Evolutionary conservation across 116 monocot genomes (phyloP), one percentile per base, ranked within the genome.

Genomic region (Iris pallida): DNA sequence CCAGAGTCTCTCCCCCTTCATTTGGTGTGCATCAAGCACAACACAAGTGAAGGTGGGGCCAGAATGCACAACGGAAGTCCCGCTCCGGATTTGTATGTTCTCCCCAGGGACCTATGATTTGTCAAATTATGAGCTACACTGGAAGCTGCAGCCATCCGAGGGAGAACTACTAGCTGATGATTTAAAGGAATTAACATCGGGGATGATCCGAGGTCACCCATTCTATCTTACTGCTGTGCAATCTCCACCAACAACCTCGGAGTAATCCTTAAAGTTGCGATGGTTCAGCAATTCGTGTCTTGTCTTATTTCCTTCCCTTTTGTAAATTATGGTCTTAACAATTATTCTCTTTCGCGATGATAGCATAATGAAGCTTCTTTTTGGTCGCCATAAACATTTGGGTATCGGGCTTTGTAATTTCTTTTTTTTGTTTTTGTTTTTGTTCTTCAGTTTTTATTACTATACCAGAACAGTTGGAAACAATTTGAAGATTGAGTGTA

Each of bases 41-140:
- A 87, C 79, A 13, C 65, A 69, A 14, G 46, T 89, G 5, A 75
- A 59, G 42, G 44, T 97, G 65, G 72, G 63, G 20, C 85, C 92
- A 45, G 74, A 54, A 43, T 61, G 72, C 47, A 64, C 76, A 7
- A 40, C 68, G 20, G 75, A 79, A 70, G 59, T 89, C 72, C 85
- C 92, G 40, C 75, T 97, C 2, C 78, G 64, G 65, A 72, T 92
- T 60, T 89, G 89, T 52, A 19, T 92, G 14, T 97, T 97, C 74
- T 82, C 89, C 57, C 85, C 89, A 18, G 96, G 96, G 8, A 77
- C 87, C 8, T 87, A 81, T 55, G 85, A 97, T 80, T 74, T 97
- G 15, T 97, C 96, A n/a, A 87, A 79, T 69, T 97, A 92, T 73
- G 92, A 97, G 65, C n/a, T 97, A 79, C 92, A 77, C 10, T 97